phyloP scores from a whole-genome alignment of 192 early-diverging fungal genomes.

The Jimgerdemannia lactiflua region DNA sequence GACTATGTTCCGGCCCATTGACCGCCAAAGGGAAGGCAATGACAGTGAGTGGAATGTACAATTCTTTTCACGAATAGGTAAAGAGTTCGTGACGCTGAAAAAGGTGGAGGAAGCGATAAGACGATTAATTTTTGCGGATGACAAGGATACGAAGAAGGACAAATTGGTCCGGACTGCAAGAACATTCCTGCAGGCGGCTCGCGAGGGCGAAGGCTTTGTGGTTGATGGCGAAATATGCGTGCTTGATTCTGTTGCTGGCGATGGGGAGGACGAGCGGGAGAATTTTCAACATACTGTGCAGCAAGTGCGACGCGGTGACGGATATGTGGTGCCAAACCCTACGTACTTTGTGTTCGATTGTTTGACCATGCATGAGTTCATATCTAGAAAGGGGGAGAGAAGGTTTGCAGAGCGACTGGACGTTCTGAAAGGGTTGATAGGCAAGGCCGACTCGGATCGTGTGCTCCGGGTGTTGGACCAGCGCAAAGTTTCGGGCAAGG shows the following conservation, averaged over 20 bases:
- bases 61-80: constrained; percentile 39
- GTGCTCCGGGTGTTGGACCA: constrained; percentile 22
- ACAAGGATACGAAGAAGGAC: neutral
- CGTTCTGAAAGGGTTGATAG: constrained; percentile 10
- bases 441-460: neutral
- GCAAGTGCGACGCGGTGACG: constrained; percentile 11
- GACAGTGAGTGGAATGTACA: constrained; percentile 11
- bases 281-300: constrained; percentile 19
- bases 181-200: constrained; percentile 1
- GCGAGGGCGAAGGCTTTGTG: constrained; percentile 12
- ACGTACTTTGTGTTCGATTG: constrained; percentile 50
- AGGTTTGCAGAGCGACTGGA: constrained; percentile 29
- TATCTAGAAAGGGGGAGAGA: constrained; percentile 10
- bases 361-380: constrained; percentile 31
- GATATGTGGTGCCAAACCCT: constrained; percentile 19
- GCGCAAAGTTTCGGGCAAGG: constrained; percentile 19
- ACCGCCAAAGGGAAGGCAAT: neutral
- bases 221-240: constrained; percentile 53
- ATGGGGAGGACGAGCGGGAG: constrained; percentile 9
- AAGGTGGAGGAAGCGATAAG: constrained; percentile 10
- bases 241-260: constrained; percentile 7
- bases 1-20: constrained; percentile 20
- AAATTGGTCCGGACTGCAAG: neutral
- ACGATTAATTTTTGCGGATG: constrained; percentile 14
- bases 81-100: constrained; percentile 20